Evolutionary conservation across 208 protist species (phyloP), one percentile per base, ranked within the genome.

Genomic region (Wallacemonas collosoma): DNA sequence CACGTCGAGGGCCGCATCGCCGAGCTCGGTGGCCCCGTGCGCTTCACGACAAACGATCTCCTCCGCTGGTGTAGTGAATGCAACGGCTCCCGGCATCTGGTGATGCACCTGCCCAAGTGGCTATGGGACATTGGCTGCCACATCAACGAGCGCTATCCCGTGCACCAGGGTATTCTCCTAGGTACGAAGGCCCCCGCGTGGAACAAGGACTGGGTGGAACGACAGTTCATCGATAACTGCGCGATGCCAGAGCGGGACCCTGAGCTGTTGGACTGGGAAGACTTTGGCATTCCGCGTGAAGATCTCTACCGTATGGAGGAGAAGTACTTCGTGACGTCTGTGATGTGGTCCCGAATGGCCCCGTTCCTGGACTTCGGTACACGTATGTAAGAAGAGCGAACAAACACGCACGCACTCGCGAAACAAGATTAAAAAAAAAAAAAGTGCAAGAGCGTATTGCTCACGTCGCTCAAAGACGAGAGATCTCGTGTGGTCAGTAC

Each of bases 1-100:
- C 92, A 96, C 83, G 94, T 90, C 11, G 89, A 96, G 74, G 92
- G 92, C n/a, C 89, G 89, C 71, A 95, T 96, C 68, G 92, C 92
- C 9, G 89, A 96, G 79, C 85, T 96, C n/a, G 92, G 92, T 51
- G 92, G 92, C 38, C 92, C 92, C 2, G 86, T 96, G 35, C 89
- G 92, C 62, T 95, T 96, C 80, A 96, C 88, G 51, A 96, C 92
- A 41, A 95, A 89, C 56, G 92, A 96, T 55, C 75, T 93, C 39
- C 79, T 96, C 67, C 92, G 92, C 50, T 96, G 92, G 92, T 93
- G 87, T 54, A 63, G 86, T 11, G 89, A 96, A 76, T 95, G 89
- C 79, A 95, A 95, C 68, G 86, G 83, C 12, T 79, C 85, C 73
- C 68, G 80, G 36, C 84, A 96, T 76, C 66, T 89, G 45, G 83